A percentile compares a stretch with the other conserved stretches of the same genome.
Evolutionary conservation across 441 rosid species (phyloP).

Genomic region (Syzygium malaccense): DNA sequence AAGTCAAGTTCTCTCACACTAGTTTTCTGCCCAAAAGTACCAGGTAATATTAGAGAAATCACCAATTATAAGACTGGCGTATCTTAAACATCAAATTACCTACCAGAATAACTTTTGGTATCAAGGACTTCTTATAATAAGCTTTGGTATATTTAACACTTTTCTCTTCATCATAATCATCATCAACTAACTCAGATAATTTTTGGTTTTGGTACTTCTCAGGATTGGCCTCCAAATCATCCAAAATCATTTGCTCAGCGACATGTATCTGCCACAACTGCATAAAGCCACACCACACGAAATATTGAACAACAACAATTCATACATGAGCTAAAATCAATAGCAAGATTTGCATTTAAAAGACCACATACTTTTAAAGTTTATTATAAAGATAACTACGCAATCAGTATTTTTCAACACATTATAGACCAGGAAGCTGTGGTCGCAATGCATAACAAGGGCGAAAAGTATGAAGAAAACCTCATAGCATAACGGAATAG

Average conservation of each 20-base stretch:
- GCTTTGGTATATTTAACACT: conserved; percentile 49
- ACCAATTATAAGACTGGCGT: neutral
- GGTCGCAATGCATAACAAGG: neutral
- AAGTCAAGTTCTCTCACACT: conserved; percentile 90
- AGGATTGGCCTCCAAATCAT: conserved; percentile 79
- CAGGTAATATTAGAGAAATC: conserved; percentile 14
- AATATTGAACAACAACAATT: neutral
- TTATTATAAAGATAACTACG: neutral
- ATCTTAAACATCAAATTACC: conserved; percentile 7
- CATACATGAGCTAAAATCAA: neutral
- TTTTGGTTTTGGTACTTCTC: conserved; percentile 71
- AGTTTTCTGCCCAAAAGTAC: conserved; percentile 51
- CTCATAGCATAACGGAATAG: neutral
- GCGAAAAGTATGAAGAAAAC: neutral
- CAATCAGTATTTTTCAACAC: neutral
- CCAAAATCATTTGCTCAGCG: conserved; percentile 97
- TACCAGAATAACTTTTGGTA: conserved; percentile 74
- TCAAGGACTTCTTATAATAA: conserved; percentile 42
- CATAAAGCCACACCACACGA: conserved; percentile 16
- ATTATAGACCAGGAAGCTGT: neutral
- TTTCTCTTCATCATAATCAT: conserved; percentile 62
- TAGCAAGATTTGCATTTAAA: neutral
- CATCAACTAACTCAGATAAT: conserved; percentile 77
- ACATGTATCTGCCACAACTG: conserved; percentile 95
- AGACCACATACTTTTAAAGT: neutral